Evolutionary conservation across 2,329 filamentous ascomycete species (phyloP), one percentile per base, ranked within the genome.

Genomic region (Fonsecaea erecta): DNA sequence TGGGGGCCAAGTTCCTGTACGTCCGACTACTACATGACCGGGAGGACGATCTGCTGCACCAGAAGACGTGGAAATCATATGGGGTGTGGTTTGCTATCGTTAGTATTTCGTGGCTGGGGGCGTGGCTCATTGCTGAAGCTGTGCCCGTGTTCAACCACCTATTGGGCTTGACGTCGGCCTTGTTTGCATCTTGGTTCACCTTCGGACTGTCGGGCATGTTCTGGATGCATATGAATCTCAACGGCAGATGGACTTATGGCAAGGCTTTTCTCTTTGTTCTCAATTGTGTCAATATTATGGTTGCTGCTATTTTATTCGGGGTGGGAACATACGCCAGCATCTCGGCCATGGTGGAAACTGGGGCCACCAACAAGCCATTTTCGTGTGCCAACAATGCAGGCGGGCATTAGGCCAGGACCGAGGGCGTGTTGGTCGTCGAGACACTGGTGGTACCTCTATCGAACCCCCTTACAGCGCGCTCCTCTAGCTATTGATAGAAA

Each of bases 171-270:
- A 85, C 91, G 71, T 82, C 80, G 30, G 83, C 87, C 0, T 76
- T 90, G 1, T 90, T 90, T 66, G 86, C 84, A 26, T 87, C 83
- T 63, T 90, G 88, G 88, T 91, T 91, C 74, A 88, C 85, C 58
- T 84, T 75, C 30, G 69, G 71, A 32, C 63, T 75, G 12, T 71
- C 73, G 16, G 77, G 75, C 7, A 73, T 78, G 30, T 77, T 77
- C 68, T 77, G 68, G 68, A 63, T 70, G 26, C 32, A 61, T 16
- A 63, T 70, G 65, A 66, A 67, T 53, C 75, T 86, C 64, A 80
- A 85, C 32, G 51, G 56, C 12, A 43, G 37, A 18, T 65, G 68
- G 65, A 62, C 14, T 18, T 52, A 24, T 32, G 12, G 48, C 34
- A 66, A 58, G 48, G 35, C 32, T 14, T 35, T 68, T 18, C 59